Percentiles rank a stretch among this genome's conserved stretches.
Conservation (phyloP, 148 eudicot genomes). For the Camellia granthamiana region DNA sequence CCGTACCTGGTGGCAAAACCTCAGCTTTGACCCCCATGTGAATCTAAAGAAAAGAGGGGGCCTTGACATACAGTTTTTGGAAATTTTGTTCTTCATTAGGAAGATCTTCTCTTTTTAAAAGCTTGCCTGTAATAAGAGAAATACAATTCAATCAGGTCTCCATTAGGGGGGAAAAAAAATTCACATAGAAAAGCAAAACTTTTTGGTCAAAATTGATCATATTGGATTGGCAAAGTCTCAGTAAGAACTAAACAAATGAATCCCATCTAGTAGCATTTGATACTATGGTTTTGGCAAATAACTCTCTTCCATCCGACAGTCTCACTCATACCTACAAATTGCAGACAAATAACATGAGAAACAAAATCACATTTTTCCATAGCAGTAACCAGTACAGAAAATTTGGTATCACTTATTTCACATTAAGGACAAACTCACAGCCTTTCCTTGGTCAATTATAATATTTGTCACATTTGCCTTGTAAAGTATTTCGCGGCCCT, state of each 20-base stretch:
- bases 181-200: no score
- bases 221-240: neutral
- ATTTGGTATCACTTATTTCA: neutral
- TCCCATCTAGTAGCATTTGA: constrained; percentile 99
- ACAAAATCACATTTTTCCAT: neutral
- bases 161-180: neutral
- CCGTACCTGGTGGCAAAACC: constrained; percentile 79
- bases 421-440: constrained; percentile 51
- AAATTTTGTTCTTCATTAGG: constrained; percentile 87
- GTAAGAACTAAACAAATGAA: constrained; percentile 69
- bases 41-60: constrained; percentile 95
- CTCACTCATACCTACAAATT: constrained; percentile 74
- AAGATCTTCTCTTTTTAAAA: constrained; percentile 64
- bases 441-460: constrained; percentile 73
- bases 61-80: constrained; percentile 83
- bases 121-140: constrained; percentile 56
- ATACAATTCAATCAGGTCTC: constrained; percentile 10
- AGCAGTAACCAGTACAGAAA: neutral
- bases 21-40: constrained; percentile 93
- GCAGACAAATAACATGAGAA: constrained; percentile 15
- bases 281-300: constrained; percentile 74
- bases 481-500: constrained; percentile 88
- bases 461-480: constrained; percentile 81
- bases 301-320: constrained; percentile 79
- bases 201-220: neutral